Percentiles rank a stretch among this genome's conserved stretches.
phyloP scores from a whole-genome alignment of 2,329 filamentous ascomycete genomes.

The Colletotrichum sp. region DNA sequence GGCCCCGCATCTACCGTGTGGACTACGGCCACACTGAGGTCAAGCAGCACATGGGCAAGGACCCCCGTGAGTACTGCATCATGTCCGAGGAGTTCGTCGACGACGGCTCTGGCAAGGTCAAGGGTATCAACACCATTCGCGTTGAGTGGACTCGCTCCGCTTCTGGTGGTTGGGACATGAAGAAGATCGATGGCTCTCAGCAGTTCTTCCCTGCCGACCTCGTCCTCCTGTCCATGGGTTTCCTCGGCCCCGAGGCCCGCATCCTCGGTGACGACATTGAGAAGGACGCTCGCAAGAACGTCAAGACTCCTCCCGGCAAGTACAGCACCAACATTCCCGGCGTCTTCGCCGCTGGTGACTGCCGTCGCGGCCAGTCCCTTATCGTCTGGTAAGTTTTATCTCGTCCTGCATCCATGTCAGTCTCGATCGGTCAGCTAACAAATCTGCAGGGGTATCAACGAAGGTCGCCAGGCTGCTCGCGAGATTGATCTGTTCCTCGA shows the following conservation, averaged over 20 bases:
- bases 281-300: conserved; percentile 91
- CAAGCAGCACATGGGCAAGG: conserved; percentile 93
- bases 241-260: conserved; percentile 90
- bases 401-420: background rate
- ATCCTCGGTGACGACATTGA: conserved; percentile 88
- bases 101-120: conserved; percentile 85
- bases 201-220: conserved; percentile 97
- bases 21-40: conserved; percentile 97
- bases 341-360: conserved; percentile 94
- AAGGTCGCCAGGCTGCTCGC: conserved; percentile 89
- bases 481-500: conserved; percentile 91
- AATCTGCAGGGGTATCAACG: conserved; percentile 82
- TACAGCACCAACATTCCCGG: conserved; percentile 89
- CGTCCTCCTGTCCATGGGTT: conserved; percentile 95
- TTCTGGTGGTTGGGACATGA: conserved; percentile 96
- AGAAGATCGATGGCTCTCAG: conserved; percentile 91
- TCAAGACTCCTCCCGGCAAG: conserved; percentile 89
- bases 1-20: conserved; percentile 97
- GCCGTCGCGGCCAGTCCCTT: conserved; percentile 89
- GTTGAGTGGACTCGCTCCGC: conserved; percentile 95
- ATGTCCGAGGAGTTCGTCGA: conserved; percentile 98
- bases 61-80: conserved; percentile 96
- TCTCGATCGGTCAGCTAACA: conserved; percentile 35
- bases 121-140: conserved; percentile 93
- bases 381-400: conserved; percentile 83